phyloP scores from a whole-genome alignment of 2,329 filamentous ascomycete genomes.

The Aspergillus phoenicis region DNA sequence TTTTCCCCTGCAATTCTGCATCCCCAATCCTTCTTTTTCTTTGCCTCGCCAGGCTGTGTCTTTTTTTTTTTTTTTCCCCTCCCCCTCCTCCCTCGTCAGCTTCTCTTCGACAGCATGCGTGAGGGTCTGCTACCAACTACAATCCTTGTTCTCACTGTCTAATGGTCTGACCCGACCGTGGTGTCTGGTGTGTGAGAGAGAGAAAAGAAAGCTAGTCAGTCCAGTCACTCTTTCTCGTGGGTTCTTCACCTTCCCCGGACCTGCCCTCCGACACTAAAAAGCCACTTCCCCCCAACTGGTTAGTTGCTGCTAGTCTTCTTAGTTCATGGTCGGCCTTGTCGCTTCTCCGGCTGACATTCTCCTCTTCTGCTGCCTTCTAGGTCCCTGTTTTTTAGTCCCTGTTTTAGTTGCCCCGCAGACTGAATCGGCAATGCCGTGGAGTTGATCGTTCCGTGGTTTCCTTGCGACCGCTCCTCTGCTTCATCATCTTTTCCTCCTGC shows the following conservation, averaged over 20 bases:
- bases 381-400: slow-evolving; percentile 1
- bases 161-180: background rate
- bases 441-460: background rate
- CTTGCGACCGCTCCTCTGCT: background rate
- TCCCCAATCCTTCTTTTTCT: background rate
- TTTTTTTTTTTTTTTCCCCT: background rate
- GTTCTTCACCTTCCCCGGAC: background rate
- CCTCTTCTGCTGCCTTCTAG: background rate
- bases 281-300: background rate
- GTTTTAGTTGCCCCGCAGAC: slow-evolving; percentile 4
- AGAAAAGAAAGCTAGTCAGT: background rate
- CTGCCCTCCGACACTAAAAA: background rate
- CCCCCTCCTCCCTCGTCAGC: background rate
- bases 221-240: background rate
- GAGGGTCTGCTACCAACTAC: background rate
- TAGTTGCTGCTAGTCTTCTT: too few relatives aligned
- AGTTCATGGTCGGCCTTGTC: background rate
- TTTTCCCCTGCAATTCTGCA: slow-evolving; percentile 7
- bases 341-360: background rate
- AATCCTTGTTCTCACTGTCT: background rate
- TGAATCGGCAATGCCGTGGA: slow-evolving; percentile 1
- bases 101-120: background rate
- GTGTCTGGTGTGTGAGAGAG: background rate
- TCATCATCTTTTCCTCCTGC: background rate
- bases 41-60: background rate